Percentiles rank a stretch among this genome's conserved stretches.
Evolutionary conservation across 179 eudicot genomes (phyloP).

Genomic region (Beta lomatogona): DNA sequence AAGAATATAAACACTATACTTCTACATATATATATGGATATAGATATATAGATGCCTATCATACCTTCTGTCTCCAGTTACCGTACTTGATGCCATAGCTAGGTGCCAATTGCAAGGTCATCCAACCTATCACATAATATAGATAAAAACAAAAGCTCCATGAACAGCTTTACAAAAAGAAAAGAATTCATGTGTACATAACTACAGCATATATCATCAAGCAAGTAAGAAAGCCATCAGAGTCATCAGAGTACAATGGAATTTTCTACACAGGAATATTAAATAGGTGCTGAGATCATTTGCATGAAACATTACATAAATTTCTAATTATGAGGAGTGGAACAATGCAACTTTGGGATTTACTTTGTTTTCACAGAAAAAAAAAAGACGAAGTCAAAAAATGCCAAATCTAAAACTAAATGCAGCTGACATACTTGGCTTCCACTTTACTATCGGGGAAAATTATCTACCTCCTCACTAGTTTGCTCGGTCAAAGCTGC

Average conservation of each 20-base stretch:
- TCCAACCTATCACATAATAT: conserved; percentile 49
- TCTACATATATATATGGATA: too few species aligned
- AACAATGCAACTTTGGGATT: not conserved
- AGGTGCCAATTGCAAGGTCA: conserved; percentile 49
- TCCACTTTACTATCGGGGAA: too few species aligned
- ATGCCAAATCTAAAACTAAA: not conserved
- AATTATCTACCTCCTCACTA: too few species aligned
- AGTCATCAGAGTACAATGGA: not conserved
- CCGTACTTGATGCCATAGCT: conserved; percentile 76
- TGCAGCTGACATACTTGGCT: conserved; percentile 6
- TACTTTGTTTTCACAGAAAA: not conserved
- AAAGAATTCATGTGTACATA: not conserved
- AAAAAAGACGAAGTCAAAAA: not conserved
- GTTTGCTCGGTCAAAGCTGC: too few species aligned
- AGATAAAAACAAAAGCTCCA: not conserved
- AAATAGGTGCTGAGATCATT: not conserved
- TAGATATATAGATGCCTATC: not conserved
- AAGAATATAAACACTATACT: too few species aligned
- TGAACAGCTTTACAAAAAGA: not conserved
- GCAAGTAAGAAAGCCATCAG: not conserved
- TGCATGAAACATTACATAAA: not conserved
- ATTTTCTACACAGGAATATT: not conserved
- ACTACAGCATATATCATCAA: not conserved
- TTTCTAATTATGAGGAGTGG: not conserved
- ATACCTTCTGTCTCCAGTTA: conserved; percentile 88